A percentile compares a stretch with the other conserved stretches of the same genome.
Conservation (phyloP, 106 monocot species). For the Dioscorea zingiberensis region DNA sequence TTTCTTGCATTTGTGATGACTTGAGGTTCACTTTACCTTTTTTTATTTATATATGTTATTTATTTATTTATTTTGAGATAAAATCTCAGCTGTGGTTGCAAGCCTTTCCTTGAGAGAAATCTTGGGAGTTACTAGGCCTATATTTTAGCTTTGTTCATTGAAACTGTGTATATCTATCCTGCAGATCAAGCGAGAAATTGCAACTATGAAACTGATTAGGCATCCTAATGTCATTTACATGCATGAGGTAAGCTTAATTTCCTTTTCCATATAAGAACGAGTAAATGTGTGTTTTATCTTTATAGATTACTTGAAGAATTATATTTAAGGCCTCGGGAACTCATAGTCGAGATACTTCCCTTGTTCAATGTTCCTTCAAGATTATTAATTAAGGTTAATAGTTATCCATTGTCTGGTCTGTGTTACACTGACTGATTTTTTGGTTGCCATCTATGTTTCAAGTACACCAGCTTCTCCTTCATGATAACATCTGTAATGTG, state of each 20-base stretch:
- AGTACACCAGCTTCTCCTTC: too few relatives aligned
- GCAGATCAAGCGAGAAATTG: slow-evolving; percentile 89
- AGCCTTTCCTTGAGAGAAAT: too few relatives aligned
- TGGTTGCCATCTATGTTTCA: too few relatives aligned
- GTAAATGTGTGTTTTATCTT: too few relatives aligned
- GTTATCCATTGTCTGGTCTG: not conserved
- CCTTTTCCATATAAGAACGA: not conserved
- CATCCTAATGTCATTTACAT: slow-evolving; percentile 80
- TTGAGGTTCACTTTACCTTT: too few relatives aligned
- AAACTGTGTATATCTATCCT: slow-evolving; percentile 1
- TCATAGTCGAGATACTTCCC: not conserved
- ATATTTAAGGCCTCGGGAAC: not conserved
- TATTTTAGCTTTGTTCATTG: too few relatives aligned
- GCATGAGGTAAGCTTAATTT: slow-evolving; percentile 51
- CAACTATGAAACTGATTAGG: slow-evolving; percentile 82
- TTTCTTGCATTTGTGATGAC: too few relatives aligned
- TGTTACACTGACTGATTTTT: not conserved
- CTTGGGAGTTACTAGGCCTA: too few relatives aligned
- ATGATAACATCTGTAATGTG: too few relatives aligned
- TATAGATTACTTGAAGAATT: not conserved
- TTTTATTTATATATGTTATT: too few relatives aligned
- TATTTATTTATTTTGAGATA: too few relatives aligned
- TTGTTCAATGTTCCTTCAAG: not conserved
- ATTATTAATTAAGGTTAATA: not conserved
- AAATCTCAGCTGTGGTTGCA: too few relatives aligned